These are phyloP conservation scores for Paecilomyces sp. DNA, from an alignment of 2,329 filamentous ascomycete species.

Conservation along the genomic window DNA sequence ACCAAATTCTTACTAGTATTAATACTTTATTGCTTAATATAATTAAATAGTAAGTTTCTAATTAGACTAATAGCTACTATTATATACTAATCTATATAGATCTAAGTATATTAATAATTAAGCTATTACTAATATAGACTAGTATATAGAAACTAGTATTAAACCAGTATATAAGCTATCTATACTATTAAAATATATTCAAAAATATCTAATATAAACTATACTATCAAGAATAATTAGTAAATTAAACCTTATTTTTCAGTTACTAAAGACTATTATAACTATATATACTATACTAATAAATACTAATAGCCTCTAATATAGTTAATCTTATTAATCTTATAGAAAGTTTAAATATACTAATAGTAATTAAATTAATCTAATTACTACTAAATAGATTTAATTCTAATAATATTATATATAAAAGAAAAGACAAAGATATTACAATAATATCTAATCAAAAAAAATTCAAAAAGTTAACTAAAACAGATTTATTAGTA, in stretches of 20 bases:
- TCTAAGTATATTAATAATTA: background rate
- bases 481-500: background rate
- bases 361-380: background rate
- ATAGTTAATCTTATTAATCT: background rate
- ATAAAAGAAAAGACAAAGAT: background rate
- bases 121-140: background rate
- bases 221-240: background rate
- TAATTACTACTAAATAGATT: background rate
- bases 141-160: background rate
- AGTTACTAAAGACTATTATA: background rate
- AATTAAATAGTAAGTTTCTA: background rate
- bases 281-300: background rate
- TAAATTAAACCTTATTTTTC: background rate
- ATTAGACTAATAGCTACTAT: background rate
- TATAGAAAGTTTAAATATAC: background rate
- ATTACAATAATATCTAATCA: background rate
- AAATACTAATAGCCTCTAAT: background rate
- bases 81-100: background rate
- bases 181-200: background rate
- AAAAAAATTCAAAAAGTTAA: background rate
- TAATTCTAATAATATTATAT: background rate
- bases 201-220: background rate
- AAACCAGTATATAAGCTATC: background rate
- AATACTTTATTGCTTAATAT: background rate
- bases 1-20: background rate